phyloP scores from a whole-genome alignment of 2,329 filamentous ascomycete species.

The Exophiala sp. region DNA sequence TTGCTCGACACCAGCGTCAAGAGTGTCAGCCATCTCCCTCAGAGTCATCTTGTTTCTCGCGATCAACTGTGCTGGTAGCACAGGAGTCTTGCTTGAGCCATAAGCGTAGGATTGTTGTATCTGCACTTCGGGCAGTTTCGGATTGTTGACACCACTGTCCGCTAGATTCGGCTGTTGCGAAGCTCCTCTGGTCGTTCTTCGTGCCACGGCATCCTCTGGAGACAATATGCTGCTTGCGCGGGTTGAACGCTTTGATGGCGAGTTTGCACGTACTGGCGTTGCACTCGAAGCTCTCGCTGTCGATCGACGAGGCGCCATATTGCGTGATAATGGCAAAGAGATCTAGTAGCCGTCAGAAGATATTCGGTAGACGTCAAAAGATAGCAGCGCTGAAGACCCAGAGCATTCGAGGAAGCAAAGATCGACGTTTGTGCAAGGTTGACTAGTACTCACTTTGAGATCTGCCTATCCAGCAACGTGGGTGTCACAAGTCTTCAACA shows the following conservation, averaged over 20 bases:
- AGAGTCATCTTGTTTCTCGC: constrained; percentile 32
- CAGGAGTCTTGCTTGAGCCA: constrained; percentile 36
- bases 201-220: constrained; percentile 13
- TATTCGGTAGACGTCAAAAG: neutral
- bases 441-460: neutral
- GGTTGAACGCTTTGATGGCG: constrained; percentile 14
- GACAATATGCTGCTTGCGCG: constrained; percentile 14
- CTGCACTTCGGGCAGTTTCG: constrained; percentile 36
- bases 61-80: constrained; percentile 36
- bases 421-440: neutral
- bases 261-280: constrained; percentile 15
- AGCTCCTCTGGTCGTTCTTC: constrained; percentile 17
- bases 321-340: neutral
- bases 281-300: constrained; percentile 18
- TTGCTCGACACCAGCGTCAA: constrained; percentile 34
- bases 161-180: constrained; percentile 19
- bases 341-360: neutral
- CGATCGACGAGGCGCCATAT: constrained; percentile 24
- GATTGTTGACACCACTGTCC: constrained; percentile 26
- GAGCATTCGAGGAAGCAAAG: neutral
- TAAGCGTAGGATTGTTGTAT: constrained; percentile 41
- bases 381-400: neutral
- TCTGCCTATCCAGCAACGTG: too few relatives aligned
- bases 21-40: constrained; percentile 33
- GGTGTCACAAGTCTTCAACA: too few relatives aligned